Percentiles rank a stretch among this genome's conserved stretches.
Evolutionary conservation across 306 rosid genomes (phyloP).

Genomic region (Pachyrhizus erosus): DNA sequence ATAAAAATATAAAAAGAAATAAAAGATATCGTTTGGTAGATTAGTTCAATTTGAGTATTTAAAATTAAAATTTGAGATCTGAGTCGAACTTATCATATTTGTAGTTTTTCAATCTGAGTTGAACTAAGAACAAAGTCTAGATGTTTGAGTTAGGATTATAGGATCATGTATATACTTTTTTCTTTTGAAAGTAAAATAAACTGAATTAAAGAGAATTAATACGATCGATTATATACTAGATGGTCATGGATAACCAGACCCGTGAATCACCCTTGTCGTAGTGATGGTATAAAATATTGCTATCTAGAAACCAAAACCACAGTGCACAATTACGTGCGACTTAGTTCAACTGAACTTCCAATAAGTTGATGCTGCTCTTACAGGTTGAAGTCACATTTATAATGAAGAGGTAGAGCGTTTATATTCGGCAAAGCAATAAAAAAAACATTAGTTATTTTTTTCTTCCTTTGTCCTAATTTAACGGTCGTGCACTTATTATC

Average conservation of each 20-base stretch:
- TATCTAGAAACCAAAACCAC: neutral
- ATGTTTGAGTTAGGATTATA: too few species aligned
- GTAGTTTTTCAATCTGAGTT: too few species aligned
- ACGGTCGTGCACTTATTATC: neutral
- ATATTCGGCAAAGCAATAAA: slow-evolving; percentile 21
- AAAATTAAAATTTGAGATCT: too few species aligned
- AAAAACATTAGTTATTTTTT: neutral
- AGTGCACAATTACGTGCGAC: neutral
- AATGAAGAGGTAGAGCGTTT: slow-evolving; percentile 13
- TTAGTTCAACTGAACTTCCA: neutral
- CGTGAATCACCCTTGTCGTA: neutral
- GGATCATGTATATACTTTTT: neutral
- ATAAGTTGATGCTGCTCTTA: neutral
- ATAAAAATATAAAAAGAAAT: too few species aligned
- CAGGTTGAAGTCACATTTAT: slow-evolving; percentile 17
- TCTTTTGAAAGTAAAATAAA: neutral
- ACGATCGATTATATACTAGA: neutral
- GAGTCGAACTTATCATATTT: too few species aligned
- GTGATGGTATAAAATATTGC: neutral
- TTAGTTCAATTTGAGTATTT: too few species aligned
- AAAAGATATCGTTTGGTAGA: too few species aligned
- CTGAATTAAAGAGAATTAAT: neutral
- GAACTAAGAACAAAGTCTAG: too few species aligned
- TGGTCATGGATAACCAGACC: neutral
- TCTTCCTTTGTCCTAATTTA: slow-evolving; percentile 11